Evolutionary conservation across 2,329 filamentous ascomycete species (phyloP).

Genomic region (Colletotrichum kahawae): DNA sequence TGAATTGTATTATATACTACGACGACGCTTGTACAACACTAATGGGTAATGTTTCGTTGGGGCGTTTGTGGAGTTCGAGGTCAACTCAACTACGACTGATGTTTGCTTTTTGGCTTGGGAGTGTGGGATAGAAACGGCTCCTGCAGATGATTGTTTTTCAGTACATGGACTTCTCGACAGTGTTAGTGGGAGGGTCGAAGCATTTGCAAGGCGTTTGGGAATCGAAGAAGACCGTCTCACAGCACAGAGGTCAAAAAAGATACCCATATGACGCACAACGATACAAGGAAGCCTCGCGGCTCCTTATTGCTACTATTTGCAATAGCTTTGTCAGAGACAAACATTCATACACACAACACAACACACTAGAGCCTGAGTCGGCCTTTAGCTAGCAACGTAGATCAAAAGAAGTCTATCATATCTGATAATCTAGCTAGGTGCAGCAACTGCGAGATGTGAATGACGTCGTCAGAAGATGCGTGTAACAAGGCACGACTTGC

Average conservation of each 20-base stretch:
- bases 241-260: constrained; percentile 15
- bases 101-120: background rate
- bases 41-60: background rate
- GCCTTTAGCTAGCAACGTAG: constrained; percentile 4
- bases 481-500: background rate
- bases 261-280: constrained; percentile 14
- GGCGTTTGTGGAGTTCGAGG: constrained; percentile 14
- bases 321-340: constrained; percentile 7
- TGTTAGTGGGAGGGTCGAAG: background rate
- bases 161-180: constrained; percentile 2
- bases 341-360: background rate
- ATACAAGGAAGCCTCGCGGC: background rate
- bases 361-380: background rate
- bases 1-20: constrained; percentile 12
- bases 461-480: background rate
- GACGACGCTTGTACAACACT: constrained; percentile 15
- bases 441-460: background rate
- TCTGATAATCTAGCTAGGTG: background rate
- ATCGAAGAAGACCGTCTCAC: constrained; percentile 15
- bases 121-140: background rate
- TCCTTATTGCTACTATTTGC: constrained; percentile 6
- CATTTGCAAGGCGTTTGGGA: constrained; percentile 23
- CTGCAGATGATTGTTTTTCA: background rate
- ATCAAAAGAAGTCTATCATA: constrained; percentile 1
- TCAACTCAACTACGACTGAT: constrained; percentile 14